phyloP scores from a whole-genome alignment of 257 asterid genomes.

The Leptodermis oblonga region DNA sequence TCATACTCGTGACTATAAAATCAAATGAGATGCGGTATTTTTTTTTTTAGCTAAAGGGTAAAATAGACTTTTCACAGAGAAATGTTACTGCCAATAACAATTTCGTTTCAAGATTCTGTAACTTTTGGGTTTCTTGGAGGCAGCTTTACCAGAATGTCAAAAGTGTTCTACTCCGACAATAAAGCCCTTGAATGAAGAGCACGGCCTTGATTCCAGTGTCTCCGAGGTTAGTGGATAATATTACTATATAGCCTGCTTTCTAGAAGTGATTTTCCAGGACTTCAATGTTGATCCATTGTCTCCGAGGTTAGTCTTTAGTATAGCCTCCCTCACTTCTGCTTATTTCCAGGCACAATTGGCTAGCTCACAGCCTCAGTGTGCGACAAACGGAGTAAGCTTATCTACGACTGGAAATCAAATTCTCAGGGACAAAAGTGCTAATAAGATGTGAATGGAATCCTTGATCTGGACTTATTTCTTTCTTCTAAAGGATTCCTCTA shows the following conservation, averaged over 20 bases:
- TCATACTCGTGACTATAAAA: too few relatives aligned
- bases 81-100: too few relatives aligned
- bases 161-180: conserved; percentile 3
- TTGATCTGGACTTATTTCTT: neutral
- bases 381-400: conserved; percentile 9
- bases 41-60: too few relatives aligned
- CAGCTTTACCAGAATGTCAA: conserved; percentile 24
- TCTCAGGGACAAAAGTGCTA: neutral
- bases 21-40: too few relatives aligned
- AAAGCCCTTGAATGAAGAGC: conserved; percentile 17
- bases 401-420: conserved; percentile 10
- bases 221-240: conserved; percentile 21
- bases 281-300: neutral
- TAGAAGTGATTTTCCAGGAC: neutral
- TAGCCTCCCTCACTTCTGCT: neutral
- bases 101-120: neutral
- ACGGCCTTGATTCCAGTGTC: neutral
- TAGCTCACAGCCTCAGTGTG: conserved; percentile 12
- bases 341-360: conserved; percentile 12
- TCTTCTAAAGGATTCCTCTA: neutral
- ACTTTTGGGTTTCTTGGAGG: neutral
- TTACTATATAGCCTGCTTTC: neutral
- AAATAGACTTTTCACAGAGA: too few relatives aligned
- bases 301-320: conserved; percentile 19
- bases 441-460: neutral